A percentile compares a stretch with the other conserved stretches of the same genome.
These are phyloP conservation scores for Fusarium xylarioides DNA, from an alignment of 2,329 filamentous ascomycete species.

Conservation along the genomic window DNA sequence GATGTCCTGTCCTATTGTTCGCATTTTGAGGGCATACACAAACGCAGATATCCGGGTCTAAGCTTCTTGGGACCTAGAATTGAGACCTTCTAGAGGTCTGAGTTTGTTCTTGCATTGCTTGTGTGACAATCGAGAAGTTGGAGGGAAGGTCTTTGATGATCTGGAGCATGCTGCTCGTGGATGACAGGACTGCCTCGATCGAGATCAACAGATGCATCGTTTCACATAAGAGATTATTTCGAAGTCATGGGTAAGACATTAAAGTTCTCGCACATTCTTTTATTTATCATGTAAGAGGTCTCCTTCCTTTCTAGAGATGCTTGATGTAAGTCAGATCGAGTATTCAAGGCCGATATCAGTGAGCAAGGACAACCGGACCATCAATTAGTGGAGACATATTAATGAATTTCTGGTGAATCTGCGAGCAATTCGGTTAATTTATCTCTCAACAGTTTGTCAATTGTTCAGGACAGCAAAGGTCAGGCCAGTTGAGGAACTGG, in stretches of 20 bases:
- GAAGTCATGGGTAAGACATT: no score
- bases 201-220: background rate
- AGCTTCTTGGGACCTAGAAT: background rate
- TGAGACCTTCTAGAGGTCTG: background rate
- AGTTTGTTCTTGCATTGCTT: background rate
- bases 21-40: background rate
- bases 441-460: no score
- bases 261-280: rapidly evolving
- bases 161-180: background rate
- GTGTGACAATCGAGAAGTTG: background rate
- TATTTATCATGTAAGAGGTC: background rate
- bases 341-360: background rate
- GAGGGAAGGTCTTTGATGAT: background rate
- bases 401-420: rapidly evolving
- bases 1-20: background rate
- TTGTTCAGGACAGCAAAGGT: background rate
- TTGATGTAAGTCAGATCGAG: background rate
- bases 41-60: background rate
- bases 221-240: background rate
- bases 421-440: no score
- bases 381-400: background rate
- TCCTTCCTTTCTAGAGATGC: background rate
- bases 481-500: no score
- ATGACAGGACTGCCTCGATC: background rate
- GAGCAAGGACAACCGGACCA: background rate